Base-by-base conservation (phyloP, 768 basidiomycete genomes). In the Mycena epipterygia region DNA sequence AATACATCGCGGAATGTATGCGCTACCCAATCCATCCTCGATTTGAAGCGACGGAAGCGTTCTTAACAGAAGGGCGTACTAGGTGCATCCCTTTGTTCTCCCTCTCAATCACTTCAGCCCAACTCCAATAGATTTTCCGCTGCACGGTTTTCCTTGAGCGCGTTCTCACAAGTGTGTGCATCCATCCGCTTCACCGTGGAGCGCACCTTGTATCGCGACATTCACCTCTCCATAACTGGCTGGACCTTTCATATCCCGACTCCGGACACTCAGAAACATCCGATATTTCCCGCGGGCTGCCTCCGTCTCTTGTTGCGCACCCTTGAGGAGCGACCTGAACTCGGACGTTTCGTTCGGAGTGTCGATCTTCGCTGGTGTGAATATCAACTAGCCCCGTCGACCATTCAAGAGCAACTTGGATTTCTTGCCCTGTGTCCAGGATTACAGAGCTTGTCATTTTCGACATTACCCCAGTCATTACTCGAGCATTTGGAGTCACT, bases 121-220 rank as follows among this genome's bases (percentile, higher is more conserved):
- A 44, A 41, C 29, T 6, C 49, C 11, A 17, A 56, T 70, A 71
- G 76, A 12, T 80, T 79, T 37, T 74, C 75, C 3, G 14, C 39
- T 14, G 57, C 73, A 30, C 77, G 79, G 6, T 80, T 79, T 56
- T 48, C 61, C 14, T 63, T 79, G n/a, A 78, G 76, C 52, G 67
- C 75, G 7, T 78, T 77, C 39, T 77, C 76, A 6, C 70, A 74
- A 64, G 73, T 74, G n/a, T 80, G 75, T 59, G 70, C 56, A 16
- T 42, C 63, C 19, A 46, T 79, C 16, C 73, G 79, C 14, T 32
- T 59, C 11, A 67, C 66, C 30, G 77, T 70, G 11, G 77, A 79
- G 46, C 77, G 77, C 13, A 33, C 76, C 11, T 60, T 80, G 27
- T 80, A 80, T 53, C 76, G 77, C 16, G 77, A 80, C 56, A 72